phyloP scores from a whole-genome alignment of 345 rosid species.

The Iberis pinnata region DNA sequence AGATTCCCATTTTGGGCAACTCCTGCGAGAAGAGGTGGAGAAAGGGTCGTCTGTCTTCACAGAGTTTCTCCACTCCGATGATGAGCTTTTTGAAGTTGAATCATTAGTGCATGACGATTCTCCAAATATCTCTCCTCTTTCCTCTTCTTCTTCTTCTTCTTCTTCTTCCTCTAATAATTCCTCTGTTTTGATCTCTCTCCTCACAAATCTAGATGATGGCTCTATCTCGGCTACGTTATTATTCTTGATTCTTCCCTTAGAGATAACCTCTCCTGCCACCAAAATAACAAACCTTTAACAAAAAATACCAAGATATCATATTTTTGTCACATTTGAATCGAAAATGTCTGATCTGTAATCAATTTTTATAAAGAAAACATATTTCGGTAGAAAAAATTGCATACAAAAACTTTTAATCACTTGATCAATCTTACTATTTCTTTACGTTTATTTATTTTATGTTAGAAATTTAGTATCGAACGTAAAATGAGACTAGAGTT shows the following conservation, averaged over 20 bases:
- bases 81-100: slow-evolving; percentile 96
- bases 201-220: slow-evolving; percentile 13
- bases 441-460: too few relatives aligned
- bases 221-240: slow-evolving; percentile 10
- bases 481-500: too few relatives aligned
- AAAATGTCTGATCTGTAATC: too few relatives aligned
- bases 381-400: too few relatives aligned
- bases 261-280: slow-evolving; percentile 9
- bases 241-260: slow-evolving; percentile 9
- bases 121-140: slow-evolving; percentile 55
- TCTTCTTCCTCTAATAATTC: slow-evolving; percentile 30
- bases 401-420: too few relatives aligned
- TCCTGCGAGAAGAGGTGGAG: slow-evolving; percentile 83
- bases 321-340: too few relatives aligned
- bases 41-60: slow-evolving; percentile 84
- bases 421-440: too few relatives aligned
- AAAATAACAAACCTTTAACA: background rate
- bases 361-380: too few relatives aligned
- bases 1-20: slow-evolving; percentile 97
- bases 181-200: slow-evolving; percentile 34
- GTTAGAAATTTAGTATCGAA: too few relatives aligned
- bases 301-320: background rate
- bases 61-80: slow-evolving; percentile 98
- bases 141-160: slow-evolving; percentile 42
- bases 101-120: slow-evolving; percentile 80